Conservation (phyloP, 1,284 basidiomycete genomes). For the Sanghuangporus weigelae region DNA sequence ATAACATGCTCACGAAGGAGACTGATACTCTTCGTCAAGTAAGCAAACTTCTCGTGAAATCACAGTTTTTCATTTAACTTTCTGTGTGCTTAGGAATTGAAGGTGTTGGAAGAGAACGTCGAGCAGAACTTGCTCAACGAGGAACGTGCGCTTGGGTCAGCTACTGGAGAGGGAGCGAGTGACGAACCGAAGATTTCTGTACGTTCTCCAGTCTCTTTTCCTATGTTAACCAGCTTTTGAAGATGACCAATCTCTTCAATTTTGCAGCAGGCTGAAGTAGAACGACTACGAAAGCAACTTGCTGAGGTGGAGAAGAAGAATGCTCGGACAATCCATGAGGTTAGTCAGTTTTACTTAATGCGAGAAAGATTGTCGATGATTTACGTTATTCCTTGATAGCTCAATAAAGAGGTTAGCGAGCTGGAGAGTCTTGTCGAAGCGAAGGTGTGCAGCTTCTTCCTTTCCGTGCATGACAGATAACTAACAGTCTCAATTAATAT, state of each 20-base stretch:
- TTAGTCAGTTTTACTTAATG: slow-evolving; percentile 30
- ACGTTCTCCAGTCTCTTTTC: slow-evolving; percentile 16
- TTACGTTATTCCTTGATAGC: slow-evolving; percentile 35
- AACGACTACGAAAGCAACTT: slow-evolving; percentile 63
- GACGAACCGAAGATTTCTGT: slow-evolving; percentile 43
- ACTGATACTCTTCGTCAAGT: slow-evolving; percentile 75
- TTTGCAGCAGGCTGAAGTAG: slow-evolving; percentile 48
- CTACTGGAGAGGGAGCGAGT: slow-evolving; percentile 26
- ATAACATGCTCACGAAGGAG: slow-evolving; percentile 67
- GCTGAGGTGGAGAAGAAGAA: slow-evolving; percentile 69
- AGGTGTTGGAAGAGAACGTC: slow-evolving; percentile 68
- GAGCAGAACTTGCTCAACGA: slow-evolving; percentile 56
- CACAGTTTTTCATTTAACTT: not conserved
- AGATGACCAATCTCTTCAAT: not conserved
- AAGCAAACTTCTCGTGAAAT: not conserved
- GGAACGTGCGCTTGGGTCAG: slow-evolving; percentile 37
- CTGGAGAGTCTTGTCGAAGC: slow-evolving; percentile 86
- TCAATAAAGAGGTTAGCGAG: slow-evolving; percentile 88
- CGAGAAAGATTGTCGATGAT: not conserved
- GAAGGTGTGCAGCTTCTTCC: slow-evolving; percentile 50
- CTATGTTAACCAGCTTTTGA: not conserved
- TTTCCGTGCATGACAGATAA: not conserved
- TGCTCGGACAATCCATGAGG: slow-evolving; percentile 65
- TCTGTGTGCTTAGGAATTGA: slow-evolving; percentile 49
- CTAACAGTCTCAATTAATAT: not conserved